Conservation (phyloP, 225 moss, liverwort and hornwort genomes). For the Lunularia cruciata region DNA sequence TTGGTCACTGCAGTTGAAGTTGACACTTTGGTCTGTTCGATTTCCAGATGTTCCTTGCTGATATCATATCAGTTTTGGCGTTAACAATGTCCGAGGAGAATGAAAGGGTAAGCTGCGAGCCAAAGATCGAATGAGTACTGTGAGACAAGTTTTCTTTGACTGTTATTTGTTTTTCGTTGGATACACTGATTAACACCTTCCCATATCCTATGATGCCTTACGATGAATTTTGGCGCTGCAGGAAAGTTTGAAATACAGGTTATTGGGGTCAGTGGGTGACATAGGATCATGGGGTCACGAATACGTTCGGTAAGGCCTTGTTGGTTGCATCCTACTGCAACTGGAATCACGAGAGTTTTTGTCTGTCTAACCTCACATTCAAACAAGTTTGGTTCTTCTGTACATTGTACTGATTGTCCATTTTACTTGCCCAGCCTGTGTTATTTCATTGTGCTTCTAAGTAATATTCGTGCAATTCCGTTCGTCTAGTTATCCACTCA, state of each 20-base stretch:
- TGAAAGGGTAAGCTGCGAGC: constrained; percentile 61
- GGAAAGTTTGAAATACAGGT: constrained; percentile 94
- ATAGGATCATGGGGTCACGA: constrained; percentile 99
- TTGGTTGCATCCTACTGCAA: too few relatives aligned
- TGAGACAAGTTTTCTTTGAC: neutral
- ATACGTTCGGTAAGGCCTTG: constrained; percentile 82
- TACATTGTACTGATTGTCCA: too few relatives aligned
- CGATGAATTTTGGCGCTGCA: constrained; percentile 26
- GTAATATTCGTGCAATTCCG: too few relatives aligned
- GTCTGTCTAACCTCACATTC: neutral
- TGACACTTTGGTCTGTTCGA: neutral
- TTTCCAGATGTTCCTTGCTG: constrained; percentile 77
- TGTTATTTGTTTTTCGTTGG: too few relatives aligned
- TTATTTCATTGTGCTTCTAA: too few relatives aligned
- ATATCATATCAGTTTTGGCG: constrained; percentile 95
- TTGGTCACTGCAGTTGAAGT: neutral
- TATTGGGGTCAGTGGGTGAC: constrained; percentile 87
- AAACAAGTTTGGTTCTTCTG: too few relatives aligned
- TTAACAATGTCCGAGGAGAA: constrained; percentile 96
- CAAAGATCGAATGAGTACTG: neutral
- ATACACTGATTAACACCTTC: too few relatives aligned
- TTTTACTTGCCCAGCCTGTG: too few relatives aligned
- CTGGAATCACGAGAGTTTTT: too few relatives aligned
- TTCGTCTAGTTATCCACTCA: too few relatives aligned
- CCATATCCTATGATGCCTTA: too few relatives aligned